Conservation (phyloP, 2,329 filamentous ascomycete species). For the Claviceps paspali region DNA sequence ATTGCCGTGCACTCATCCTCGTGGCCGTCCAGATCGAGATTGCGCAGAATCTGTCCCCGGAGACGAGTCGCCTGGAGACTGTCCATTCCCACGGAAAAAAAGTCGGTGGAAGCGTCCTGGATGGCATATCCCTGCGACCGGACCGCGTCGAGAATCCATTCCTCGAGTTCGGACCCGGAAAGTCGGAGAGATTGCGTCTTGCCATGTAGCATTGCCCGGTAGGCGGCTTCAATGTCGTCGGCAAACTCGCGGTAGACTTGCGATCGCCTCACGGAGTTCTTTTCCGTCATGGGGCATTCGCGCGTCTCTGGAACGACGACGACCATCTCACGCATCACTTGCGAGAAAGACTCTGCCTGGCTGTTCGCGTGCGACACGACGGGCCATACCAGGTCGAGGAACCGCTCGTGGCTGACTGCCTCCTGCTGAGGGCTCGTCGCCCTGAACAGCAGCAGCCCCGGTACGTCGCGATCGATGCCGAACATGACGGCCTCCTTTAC, state of each 20-base stretch:
- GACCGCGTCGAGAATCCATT: background rate
- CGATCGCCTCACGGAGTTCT: slow-evolving; percentile 34
- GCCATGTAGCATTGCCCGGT: slow-evolving; percentile 12
- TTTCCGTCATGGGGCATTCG: slow-evolving; percentile 33
- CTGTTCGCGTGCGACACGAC: slow-evolving; percentile 17
- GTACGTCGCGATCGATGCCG: slow-evolving; percentile 38
- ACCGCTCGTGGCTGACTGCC: background rate
- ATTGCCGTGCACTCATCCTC: slow-evolving; percentile 31
- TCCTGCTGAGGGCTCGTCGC: background rate
- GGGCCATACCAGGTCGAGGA: slow-evolving; percentile 19
- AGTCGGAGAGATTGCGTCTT: slow-evolving; percentile 5
- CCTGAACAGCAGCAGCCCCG: slow-evolving; percentile 30
- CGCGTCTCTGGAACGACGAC: slow-evolving; percentile 27
- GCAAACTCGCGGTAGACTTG: slow-evolving; percentile 30
- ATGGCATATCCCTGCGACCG: slow-evolving; percentile 4
- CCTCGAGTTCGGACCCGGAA: slow-evolving; percentile 13
- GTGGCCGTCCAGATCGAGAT: slow-evolving; percentile 30
- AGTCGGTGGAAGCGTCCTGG: slow-evolving; percentile 28
- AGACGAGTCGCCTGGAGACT: slow-evolving; percentile 41
- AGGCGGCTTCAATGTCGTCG: slow-evolving; percentile 26
- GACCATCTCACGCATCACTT: slow-evolving; percentile 33
- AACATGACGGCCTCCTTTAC: slow-evolving; percentile 41
- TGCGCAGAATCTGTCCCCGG: slow-evolving; percentile 32
- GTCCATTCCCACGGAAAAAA: slow-evolving; percentile 43
- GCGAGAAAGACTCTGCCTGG: slow-evolving; percentile 16